phyloP scores from a whole-genome alignment of 2,329 filamentous ascomycete species.

The Pseudohalonectria lignicola region DNA sequence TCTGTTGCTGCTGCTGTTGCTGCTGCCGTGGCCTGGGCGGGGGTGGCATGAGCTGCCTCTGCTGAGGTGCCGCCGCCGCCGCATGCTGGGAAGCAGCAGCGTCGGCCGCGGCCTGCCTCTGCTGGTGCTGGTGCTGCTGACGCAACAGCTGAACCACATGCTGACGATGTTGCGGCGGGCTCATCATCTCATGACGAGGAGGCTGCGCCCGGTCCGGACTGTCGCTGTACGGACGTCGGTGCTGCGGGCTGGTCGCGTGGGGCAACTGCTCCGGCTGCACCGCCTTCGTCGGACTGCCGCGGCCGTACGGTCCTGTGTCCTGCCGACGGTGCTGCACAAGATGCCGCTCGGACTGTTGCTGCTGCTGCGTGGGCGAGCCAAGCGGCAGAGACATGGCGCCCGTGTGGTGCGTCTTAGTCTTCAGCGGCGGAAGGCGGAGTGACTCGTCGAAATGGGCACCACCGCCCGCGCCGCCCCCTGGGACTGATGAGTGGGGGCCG shows the following conservation, averaged over 20 bases:
- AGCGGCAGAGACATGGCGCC: conserved; percentile 15
- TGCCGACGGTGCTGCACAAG: background rate
- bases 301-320: too few species aligned
- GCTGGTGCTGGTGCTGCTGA: background rate
- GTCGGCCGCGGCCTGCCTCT: background rate
- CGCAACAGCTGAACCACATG: too few species aligned
- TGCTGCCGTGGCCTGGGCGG: background rate
- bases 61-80: too few species aligned
- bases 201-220: too few species aligned
- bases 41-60: too few species aligned
- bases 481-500: too few species aligned
- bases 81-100: too few species aligned
- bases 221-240: too few species aligned
- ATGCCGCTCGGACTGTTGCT: conserved; percentile 1
- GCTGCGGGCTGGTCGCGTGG: too few species aligned
- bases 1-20: background rate
- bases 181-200: too few species aligned
- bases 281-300: background rate
- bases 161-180: too few species aligned
- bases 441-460: conserved; percentile 39
- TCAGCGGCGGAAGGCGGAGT: conserved; percentile 40
- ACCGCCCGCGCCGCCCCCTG: conserved; percentile 1
- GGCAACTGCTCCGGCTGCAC: background rate
- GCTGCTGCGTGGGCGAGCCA: conserved; percentile 7
- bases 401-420: conserved; percentile 22